Evolutionary conservation across 306 rosid genomes (phyloP), one percentile per base, ranked within the genome.

Genomic region (Cucumis melo): DNA sequence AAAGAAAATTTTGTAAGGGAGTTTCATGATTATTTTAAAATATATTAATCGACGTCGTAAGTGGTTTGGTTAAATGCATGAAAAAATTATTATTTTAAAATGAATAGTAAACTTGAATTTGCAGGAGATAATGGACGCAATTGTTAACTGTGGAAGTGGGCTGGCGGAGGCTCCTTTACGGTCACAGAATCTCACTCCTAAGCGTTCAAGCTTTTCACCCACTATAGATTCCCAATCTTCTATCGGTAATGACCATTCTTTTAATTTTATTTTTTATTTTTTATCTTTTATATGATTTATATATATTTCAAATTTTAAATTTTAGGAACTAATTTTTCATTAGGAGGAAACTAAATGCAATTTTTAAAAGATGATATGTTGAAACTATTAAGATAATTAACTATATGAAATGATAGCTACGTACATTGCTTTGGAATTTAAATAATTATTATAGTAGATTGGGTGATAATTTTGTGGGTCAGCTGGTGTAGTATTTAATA

Each of bases 141-240:
- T 89, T 82, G 79, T 91, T 78, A 76, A 81, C 63, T 82, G 81
- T 73, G 87, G 77, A 57, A 23, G 42, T 72, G 91, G 80, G 80
- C 53, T 77, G 42, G 51, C 86, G 56, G 91, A 84, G 76, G 27
- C 74, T 71, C 48, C 78, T 29, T 15, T 78, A 32, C 48, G 82
- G 78, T 77, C 89, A 61, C 90, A 85, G 75, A 85, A 63, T 83
- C 79, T 79, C 78, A 80, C 95, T 76, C 78, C 87, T 77, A 89
- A 82, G 79, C 82, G 79, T 67, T 85, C 97, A 23, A 71, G 87
- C 81, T 36, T 90, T 81, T 84, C 90, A 48, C 86, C 82, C 48
- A 77, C 93, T 51, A 81, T 86, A 48, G 99, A 95, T 82, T 87
- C 96, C 51, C 95, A 85, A 51, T 92, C 99, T 39, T 90, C 99